Percentiles rank a stretch among this genome's conserved stretches.
Evolutionary conservation across 768 basidiomycete species (phyloP).

Genomic region (Mycena kentingensis): DNA sequence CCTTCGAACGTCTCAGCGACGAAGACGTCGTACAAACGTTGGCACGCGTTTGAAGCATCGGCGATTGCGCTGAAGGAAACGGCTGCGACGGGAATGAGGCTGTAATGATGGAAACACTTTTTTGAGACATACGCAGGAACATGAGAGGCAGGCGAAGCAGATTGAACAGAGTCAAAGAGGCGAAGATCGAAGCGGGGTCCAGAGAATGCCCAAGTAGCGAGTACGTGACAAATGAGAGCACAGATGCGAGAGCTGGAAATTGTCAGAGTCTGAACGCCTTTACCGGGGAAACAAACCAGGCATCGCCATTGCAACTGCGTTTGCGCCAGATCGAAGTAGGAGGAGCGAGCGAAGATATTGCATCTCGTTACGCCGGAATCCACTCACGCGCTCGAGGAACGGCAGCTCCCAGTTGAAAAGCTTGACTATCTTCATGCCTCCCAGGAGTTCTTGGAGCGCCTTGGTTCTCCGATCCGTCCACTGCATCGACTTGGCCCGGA

Average conservation of each 20-base stretch:
- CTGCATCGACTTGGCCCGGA: conserved; percentile 74
- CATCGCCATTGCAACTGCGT: conserved; percentile 68
- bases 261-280: background rate
- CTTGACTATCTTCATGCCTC: conserved; percentile 91
- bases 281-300: conserved; percentile 39
- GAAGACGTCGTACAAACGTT: conserved; percentile 78
- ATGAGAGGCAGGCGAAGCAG: conserved; percentile 80
- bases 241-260: conserved; percentile 60
- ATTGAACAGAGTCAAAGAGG: conserved; percentile 85
- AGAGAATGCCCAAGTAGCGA: conserved; percentile 68
- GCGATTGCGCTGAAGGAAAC: conserved; percentile 75
- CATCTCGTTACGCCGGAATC: conserved; percentile 74
- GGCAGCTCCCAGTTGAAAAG: conserved; percentile 88
- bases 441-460: conserved; percentile 84
- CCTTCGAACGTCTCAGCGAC: conserved; percentile 77
- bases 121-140: conserved; percentile 53
- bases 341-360: conserved; percentile 68
- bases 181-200: conserved; percentile 73
- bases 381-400: conserved; percentile 71
- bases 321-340: conserved; percentile 64
- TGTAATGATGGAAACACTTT: background rate
- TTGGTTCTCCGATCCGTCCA: conserved; percentile 94
- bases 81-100: conserved; percentile 42
- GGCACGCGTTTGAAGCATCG: conserved; percentile 81
- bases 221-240: conserved; percentile 77